Percentiles rank a stretch among this genome's conserved stretches.
Evolutionary conservation across 257 asterid genomes (phyloP).

Genomic region (Penstemon barbatus): DNA sequence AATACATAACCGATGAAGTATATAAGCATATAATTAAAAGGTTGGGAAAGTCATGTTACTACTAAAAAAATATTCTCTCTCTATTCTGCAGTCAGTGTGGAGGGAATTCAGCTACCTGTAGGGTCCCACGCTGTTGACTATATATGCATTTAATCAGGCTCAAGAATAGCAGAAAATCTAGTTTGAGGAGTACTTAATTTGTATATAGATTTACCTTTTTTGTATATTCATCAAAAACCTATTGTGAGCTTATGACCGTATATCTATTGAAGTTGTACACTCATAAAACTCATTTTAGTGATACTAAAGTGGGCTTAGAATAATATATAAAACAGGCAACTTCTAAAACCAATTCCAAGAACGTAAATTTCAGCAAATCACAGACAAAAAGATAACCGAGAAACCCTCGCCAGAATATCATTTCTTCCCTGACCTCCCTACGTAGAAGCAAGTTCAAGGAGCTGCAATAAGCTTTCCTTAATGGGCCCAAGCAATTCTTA

Average conservation of each 20-base stretch:
- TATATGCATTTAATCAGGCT: constrained; percentile 12
- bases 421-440: constrained; percentile 71
- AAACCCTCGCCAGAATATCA: constrained; percentile 29
- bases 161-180: constrained; percentile 11
- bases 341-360: not conserved
- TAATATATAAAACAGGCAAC: not conserved
- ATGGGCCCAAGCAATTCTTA: constrained; percentile 71
- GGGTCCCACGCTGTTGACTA: constrained; percentile 9
- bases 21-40: not conserved
- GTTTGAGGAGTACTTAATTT: not conserved
- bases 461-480: constrained; percentile 96
- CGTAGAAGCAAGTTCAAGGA: constrained; percentile 88
- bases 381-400: constrained; percentile 19
- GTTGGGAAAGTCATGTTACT: not conserved
- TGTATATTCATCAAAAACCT: constrained; percentile 8
- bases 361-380: not conserved
- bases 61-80: not conserved
- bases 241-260: constrained; percentile 18
- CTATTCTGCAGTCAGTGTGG: constrained; percentile 4
- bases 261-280: not conserved
- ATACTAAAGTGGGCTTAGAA: not conserved
- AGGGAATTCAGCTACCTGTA: not conserved
- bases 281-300: not conserved
- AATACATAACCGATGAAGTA: not conserved
- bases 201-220: not conserved